Percentiles rank a stretch among this genome's conserved stretches.
phyloP scores from a whole-genome alignment of 345 rosid genomes.

The Eucalyptus erythrocorys region DNA sequence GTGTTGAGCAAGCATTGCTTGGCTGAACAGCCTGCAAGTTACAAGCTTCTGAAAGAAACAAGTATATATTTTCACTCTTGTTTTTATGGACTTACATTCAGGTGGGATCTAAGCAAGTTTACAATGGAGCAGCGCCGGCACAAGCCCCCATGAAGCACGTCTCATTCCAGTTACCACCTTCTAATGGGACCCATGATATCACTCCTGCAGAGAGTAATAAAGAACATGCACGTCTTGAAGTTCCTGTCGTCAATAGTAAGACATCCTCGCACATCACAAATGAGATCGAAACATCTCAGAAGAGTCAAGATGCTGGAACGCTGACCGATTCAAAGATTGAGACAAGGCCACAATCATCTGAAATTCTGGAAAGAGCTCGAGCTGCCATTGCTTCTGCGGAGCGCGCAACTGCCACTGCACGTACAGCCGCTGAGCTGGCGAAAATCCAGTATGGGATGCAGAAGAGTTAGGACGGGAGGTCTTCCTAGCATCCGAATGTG shows the following conservation, averaged over 20 bases:
- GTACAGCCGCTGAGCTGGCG: slow-evolving; percentile 73
- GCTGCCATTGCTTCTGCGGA: slow-evolving; percentile 83
- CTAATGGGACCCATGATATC: slow-evolving; percentile 22
- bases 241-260: slow-evolving; percentile 1
- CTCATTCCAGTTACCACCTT: slow-evolving; percentile 13
- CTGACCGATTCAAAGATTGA: slow-evolving; percentile 8
- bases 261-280: not conserved
- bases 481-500: not conserved
- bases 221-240: slow-evolving; percentile 17
- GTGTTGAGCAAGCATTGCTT: not conserved
- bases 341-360: slow-evolving; percentile 21
- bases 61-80: not conserved
- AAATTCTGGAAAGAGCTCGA: slow-evolving; percentile 69
- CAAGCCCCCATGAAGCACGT: slow-evolving; percentile 19
- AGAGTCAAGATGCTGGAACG: not conserved
- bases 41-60: not conserved
- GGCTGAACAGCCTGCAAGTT: not conserved
- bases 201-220: slow-evolving; percentile 3
- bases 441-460: slow-evolving; percentile 29
- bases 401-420: slow-evolving; percentile 76
- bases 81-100: not conserved
- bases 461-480: slow-evolving; percentile 1
- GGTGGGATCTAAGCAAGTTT: slow-evolving; percentile 65
- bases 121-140: slow-evolving; percentile 17
- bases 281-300: slow-evolving; percentile 20